These are phyloP conservation scores for Pelargonium nanum DNA, from an alignment of 345 rosid species.

Conservation along the genomic window DNA sequence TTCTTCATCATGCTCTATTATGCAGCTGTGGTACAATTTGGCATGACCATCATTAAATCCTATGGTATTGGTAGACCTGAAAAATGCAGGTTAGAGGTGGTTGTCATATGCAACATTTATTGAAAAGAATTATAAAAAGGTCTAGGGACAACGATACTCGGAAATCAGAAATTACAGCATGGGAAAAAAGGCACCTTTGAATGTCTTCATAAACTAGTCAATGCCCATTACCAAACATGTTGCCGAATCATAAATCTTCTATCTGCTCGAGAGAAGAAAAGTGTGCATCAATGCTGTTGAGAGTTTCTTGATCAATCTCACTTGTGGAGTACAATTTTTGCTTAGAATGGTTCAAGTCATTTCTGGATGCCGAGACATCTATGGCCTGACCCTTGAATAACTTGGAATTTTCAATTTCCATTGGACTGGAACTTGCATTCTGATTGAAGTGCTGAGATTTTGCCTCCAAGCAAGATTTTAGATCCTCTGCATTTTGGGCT, in stretches of 20 bases:
- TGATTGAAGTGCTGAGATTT: slow-evolving; percentile 35
- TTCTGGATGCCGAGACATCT: slow-evolving; percentile 13
- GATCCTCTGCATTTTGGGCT: slow-evolving; percentile 71
- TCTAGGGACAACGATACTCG: background rate
- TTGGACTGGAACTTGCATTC: slow-evolving; percentile 6
- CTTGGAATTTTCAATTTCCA: slow-evolving; percentile 16
- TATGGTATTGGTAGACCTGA: background rate
- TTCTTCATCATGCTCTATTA: background rate
- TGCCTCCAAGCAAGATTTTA: slow-evolving; percentile 57
- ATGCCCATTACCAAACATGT: background rate
- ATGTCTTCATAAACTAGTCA: no score
- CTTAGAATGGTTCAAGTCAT: slow-evolving; percentile 14
- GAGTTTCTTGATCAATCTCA: slow-evolving; percentile 52
- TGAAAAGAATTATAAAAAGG: background rate
- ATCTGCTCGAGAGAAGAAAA: slow-evolving; percentile 44
- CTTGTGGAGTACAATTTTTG: slow-evolving; percentile 30
- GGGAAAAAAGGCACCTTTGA: no score
- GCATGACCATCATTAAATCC: background rate
- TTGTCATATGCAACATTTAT: no score
- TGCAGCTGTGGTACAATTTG: background rate
- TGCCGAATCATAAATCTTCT: slow-evolving; percentile 28
- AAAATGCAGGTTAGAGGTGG: background rate
- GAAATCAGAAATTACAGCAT: background rate
- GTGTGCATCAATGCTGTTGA: slow-evolving; percentile 30
- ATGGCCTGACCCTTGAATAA: slow-evolving; percentile 14